Evolutionary conservation across 2,329 filamentous ascomycete genomes (phyloP), one percentile per base, ranked within the genome.

Genomic region (Fusarium nelsonii): DNA sequence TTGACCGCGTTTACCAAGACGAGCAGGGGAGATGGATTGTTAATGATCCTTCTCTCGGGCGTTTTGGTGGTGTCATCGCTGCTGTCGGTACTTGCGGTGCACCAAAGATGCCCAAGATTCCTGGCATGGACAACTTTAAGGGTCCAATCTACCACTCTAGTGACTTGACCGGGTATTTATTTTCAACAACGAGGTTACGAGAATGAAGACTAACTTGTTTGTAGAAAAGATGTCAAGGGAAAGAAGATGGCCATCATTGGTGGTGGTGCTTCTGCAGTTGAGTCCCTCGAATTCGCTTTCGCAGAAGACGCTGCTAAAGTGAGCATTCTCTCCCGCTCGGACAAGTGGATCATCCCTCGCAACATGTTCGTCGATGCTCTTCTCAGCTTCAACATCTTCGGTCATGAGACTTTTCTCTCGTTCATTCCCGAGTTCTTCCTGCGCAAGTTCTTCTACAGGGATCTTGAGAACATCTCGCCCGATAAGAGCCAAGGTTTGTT

Each of bases 321-420:
- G 0, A 90, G 89, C 58, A 89, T 97, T 32, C 85, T 97, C 11
- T 88, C 92, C 0, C 86, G 93, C 23, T 92, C 89, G 15, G 92
- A 95, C 72, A 96, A 95, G 77, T 95, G 92, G 92, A 92, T 96
- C 66, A 94, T 95, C 53, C 93, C 93, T 0, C 87, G 93, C 10
- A 96, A 97, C 69, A 83, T 92, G 0, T 49, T 96, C 43, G 84
- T 96, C 51, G 90, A 97, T 75, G 83, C 87, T 3, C 82, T 97
- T 2, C 85, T 97, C 2, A 87, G 91, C 4, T 81, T 93, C 73
- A 97, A 97, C 77, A 86, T 96, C 52, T 90, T 94, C 63, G 93
- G 92, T 2, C 88, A 91, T 44, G 91, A 96, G 78, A 96, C 91
- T 0, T 77, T 86, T 1, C 79, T 96, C 18, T 93, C 91, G 1